Evolutionary conservation across 306 rosid genomes (phyloP).

Genomic region (Citrullus amarus): DNA sequence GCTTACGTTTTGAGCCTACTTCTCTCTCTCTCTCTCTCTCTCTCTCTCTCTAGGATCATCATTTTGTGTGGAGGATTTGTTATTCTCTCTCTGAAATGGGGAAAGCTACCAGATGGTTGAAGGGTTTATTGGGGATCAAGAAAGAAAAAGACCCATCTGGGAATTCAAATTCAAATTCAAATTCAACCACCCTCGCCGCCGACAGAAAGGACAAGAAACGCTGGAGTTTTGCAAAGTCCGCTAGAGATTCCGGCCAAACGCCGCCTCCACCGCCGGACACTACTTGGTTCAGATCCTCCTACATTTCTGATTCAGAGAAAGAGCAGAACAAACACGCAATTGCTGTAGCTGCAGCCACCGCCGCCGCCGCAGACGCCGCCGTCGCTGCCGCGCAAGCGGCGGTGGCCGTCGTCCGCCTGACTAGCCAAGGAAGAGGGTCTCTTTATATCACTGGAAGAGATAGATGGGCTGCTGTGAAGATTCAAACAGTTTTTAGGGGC

Average conservation of each 20-base stretch:
- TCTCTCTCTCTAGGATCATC: slow-evolving; percentile 18
- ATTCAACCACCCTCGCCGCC: not conserved
- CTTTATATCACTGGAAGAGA: slow-evolving; percentile 40
- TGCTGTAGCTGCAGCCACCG: slow-evolving; percentile 94
- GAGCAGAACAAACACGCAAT: slow-evolving; percentile 94
- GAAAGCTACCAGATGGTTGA: slow-evolving; percentile 78
- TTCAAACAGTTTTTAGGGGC: slow-evolving; percentile 87
- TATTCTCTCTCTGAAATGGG: slow-evolving; percentile 19
- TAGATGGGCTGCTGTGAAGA: slow-evolving; percentile 70
- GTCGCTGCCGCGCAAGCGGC: slow-evolving; percentile 92
- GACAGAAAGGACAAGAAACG: slow-evolving; percentile 54
- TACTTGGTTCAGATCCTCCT: slow-evolving; percentile 82
- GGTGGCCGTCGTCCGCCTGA: slow-evolving; percentile 78
- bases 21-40: not conserved
- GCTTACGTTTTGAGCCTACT: slow-evolving; percentile 1
- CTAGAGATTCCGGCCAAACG: slow-evolving; percentile 20
- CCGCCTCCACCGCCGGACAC: slow-evolving; percentile 9
- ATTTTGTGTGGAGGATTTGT: not conserved
- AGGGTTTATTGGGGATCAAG: slow-evolving; percentile 77
- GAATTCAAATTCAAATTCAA: slow-evolving; percentile 22
- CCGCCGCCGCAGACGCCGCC: slow-evolving; percentile 86
- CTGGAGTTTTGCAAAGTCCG: slow-evolving; percentile 75
- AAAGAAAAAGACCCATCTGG: slow-evolving; percentile 41
- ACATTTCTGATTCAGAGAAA: slow-evolving; percentile 51
- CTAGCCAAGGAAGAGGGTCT: slow-evolving; percentile 56